Evolutionary conservation across 345 rosid species (phyloP), one percentile per base, ranked within the genome.

Genomic region (Brassica cretica): DNA sequence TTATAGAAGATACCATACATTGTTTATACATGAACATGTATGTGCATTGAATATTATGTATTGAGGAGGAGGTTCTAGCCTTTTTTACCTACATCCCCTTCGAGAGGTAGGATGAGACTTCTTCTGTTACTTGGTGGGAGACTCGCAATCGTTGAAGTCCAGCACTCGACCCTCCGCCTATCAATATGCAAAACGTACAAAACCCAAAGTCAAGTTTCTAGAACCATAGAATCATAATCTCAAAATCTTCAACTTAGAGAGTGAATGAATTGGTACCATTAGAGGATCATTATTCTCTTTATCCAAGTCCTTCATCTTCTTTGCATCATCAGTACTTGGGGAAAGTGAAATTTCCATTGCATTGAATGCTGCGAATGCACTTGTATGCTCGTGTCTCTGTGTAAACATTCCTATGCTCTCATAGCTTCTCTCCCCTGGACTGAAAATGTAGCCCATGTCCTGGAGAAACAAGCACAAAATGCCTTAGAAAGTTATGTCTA

Each of bases 91-190:
- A 62, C 79, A 69, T 37, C 87, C 83, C 85, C 78, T 88, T 91
- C 84, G 87, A 79, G 71, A 89, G 86, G 76, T 84, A 87, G 24
- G 98, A 85, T 35, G 92, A 90, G 91, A 61, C 91, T 89, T 41
- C 89, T 80, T 66, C 5, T 82, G 61, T 82, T 72, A 80, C 84
- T 80, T 90, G 81, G 72, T 84, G 0, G 97, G 99, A 21, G 92
- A 90, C 75, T 81, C 97, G 49, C 98, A 96, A 72, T 96, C 99
- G 35, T 89, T 93, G 82, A 96, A 96, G 85, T 96, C 98, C 4
- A 96, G 90, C 37, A 77, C 73, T 1, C 99, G 92, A 25, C 98
- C 80, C 81, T 95, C 98, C 14, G 77, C 82, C 99, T 80, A 49
- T 60, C 66, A 6, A 58, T 11, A 66, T 24, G 60, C 30, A 3